Evolutionary conservation across 805 yeast genomes (phyloP).

Genomic region (Candida ulmi): DNA sequence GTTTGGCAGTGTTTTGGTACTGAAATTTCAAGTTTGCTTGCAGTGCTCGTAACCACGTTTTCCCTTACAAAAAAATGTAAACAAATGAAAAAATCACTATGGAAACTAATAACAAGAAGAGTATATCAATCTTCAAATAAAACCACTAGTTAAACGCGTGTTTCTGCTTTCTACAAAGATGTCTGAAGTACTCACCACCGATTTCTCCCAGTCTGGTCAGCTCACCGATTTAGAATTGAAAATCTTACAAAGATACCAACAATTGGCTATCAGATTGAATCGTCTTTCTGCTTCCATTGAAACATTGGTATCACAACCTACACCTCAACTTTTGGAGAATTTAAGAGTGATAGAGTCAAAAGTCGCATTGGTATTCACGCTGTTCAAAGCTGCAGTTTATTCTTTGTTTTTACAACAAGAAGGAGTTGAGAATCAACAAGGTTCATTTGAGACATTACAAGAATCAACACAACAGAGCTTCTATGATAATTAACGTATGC

Average conservation of each 20-base stretch:
- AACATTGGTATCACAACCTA: slow-evolving; percentile 17
- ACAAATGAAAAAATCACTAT: background rate
- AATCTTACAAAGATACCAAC: slow-evolving; percentile 34
- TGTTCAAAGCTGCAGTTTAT: slow-evolving; percentile 67
- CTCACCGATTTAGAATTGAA: slow-evolving; percentile 29
- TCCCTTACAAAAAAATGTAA: background rate
- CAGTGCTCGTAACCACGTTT: too few species aligned
- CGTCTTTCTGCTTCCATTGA: slow-evolving; percentile 20
- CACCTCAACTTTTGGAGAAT: slow-evolving; percentile 37
- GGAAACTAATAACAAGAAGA: background rate
- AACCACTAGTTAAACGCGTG: too few species aligned
- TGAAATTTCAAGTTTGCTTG: too few species aligned
- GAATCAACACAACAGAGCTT: slow-evolving; percentile 20
- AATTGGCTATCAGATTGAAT: slow-evolving; percentile 28
- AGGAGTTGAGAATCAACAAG: slow-evolving; percentile 14
- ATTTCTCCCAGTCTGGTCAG: slow-evolving; percentile 22
- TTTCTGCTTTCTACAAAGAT: too few species aligned
- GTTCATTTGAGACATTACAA: slow-evolving; percentile 9
- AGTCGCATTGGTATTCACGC: slow-evolving; percentile 57
- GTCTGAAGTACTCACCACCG: slow-evolving; percentile 5
- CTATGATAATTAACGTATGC: background rate
- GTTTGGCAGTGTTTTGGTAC: too few species aligned
- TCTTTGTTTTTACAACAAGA: slow-evolving; percentile 52
- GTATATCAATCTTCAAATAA: background rate
- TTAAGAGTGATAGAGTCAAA: slow-evolving; percentile 58